These are phyloP conservation scores for Vaccinium corymbosum DNA, from an alignment of 148 eudicot species.

Conservation along the genomic window DNA sequence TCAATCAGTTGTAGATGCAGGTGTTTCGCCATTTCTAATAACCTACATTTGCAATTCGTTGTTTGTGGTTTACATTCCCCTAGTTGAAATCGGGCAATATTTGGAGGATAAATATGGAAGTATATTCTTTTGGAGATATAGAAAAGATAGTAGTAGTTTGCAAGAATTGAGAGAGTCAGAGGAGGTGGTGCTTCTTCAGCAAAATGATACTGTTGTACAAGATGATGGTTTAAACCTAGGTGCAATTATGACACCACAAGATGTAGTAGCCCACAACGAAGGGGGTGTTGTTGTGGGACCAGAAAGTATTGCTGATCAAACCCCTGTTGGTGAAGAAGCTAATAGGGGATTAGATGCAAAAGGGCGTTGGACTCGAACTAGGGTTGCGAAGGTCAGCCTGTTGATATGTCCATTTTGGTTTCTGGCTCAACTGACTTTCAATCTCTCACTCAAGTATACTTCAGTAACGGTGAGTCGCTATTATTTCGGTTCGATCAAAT, in stretches of 20 bases:
- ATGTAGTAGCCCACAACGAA: neutral
- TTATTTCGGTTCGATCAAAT: conserved; percentile 10
- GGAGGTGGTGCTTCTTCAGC: conserved; percentile 57
- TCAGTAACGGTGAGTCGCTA: conserved; percentile 78
- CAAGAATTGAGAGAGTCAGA: conserved; percentile 46
- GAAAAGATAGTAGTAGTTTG: conserved; percentile 18
- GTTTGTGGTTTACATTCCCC: conserved; percentile 75
- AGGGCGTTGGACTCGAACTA: conserved; percentile 89
- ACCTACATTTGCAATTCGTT: conserved; percentile 94
- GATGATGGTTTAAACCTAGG: conserved; percentile 10
- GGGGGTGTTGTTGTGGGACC: conserved; percentile 12
- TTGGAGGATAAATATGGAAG: conserved; percentile 64
- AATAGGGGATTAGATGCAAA: conserved; percentile 51
- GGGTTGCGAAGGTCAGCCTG: conserved; percentile 85
- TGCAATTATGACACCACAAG: conserved; percentile 22
- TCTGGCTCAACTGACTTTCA: conserved; percentile 86
- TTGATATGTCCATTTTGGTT: conserved; percentile 96
- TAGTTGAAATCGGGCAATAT: conserved; percentile 61
- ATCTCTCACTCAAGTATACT: conserved; percentile 90
- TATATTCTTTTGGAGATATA: conserved; percentile 51
- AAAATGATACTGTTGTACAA: conserved; percentile 26
- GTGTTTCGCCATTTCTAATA: conserved; percentile 88
- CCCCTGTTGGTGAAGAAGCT: conserved; percentile 18
- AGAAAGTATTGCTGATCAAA: conserved; percentile 1
- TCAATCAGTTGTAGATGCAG: conserved; percentile 87